phyloP scores from a whole-genome alignment of 805 yeast species.

The Yamadazyma takamatsuzukensis region DNA sequence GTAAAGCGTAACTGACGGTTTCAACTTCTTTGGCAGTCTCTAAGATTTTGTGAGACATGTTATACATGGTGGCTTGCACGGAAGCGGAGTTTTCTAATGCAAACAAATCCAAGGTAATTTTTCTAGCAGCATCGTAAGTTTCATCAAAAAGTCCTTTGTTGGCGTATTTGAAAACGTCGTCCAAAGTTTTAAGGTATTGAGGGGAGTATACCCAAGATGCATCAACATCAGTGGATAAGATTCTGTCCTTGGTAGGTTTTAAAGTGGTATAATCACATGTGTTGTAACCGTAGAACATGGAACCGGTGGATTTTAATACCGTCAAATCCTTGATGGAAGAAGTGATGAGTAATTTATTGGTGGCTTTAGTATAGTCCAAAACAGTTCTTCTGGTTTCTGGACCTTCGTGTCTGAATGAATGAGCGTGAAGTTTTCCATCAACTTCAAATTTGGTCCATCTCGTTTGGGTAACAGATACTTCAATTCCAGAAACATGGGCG shows the following conservation, averaged over 20 bases:
- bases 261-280: constrained; percentile 86
- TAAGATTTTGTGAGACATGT: constrained; percentile 78
- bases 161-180: constrained; percentile 48
- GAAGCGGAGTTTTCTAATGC: constrained; percentile 89
- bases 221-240: constrained; percentile 81
- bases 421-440: constrained; percentile 72
- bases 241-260: constrained; percentile 77
- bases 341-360: constrained; percentile 51
- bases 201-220: constrained; percentile 67
- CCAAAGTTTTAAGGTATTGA: constrained; percentile 47
- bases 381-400: constrained; percentile 69
- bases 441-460: constrained; percentile 78
- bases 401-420: constrained; percentile 83
- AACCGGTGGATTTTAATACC: constrained; percentile 85
- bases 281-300: constrained; percentile 87
- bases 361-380: constrained; percentile 48
- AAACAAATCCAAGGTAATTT: constrained; percentile 68
- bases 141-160: constrained; percentile 61
- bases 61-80: constrained; percentile 95
- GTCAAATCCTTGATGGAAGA: constrained; percentile 77
- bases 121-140: constrained; percentile 60
- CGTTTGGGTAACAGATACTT: constrained; percentile 63
- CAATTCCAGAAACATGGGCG: constrained; percentile 69
- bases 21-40: constrained; percentile 51
- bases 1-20: constrained; percentile 70